Conservation (phyloP, 1,139 yeast genomes). For the Pneumocystis jirovecii region DNA sequence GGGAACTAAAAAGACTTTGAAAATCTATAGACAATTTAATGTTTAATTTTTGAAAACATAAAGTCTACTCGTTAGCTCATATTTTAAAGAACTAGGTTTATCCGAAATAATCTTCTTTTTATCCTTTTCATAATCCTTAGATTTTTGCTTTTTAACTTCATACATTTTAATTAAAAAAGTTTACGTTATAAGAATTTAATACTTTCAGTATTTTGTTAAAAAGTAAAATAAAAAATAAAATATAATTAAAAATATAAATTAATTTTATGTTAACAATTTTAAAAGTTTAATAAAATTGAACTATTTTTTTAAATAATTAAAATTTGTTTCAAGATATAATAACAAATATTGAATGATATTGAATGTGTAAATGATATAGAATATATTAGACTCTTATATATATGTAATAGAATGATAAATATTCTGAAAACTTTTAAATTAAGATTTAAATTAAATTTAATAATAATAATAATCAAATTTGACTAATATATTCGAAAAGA, state of each 20-base stretch:
- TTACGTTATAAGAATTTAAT: background rate
- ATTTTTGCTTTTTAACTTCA: background rate
- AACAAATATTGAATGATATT: no score
- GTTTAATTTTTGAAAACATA: background rate
- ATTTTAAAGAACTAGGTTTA: background rate
- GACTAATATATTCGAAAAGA: no score
- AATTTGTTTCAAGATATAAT: no score
- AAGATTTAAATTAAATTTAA: no score
- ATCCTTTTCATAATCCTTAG: background rate
- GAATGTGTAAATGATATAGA: no score
- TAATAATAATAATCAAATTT: no score
- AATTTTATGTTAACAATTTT: no score
- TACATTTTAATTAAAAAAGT: background rate
- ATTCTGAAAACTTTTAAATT: no score
- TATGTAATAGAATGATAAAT: no score
- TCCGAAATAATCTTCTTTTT: background rate
- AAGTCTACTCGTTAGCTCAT: slow-evolving; percentile 3
- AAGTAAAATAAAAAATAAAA: background rate
- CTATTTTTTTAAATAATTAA: no score
- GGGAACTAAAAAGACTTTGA: slow-evolving; percentile 15
- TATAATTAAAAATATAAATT: background rate
- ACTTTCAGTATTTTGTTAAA: background rate
- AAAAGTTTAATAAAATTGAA: background rate
- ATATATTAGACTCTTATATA: no score
- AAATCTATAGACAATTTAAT: slow-evolving; percentile 6